Conservation (phyloP, 208 protist species). For the Tritrichomonas musculus region DNA sequence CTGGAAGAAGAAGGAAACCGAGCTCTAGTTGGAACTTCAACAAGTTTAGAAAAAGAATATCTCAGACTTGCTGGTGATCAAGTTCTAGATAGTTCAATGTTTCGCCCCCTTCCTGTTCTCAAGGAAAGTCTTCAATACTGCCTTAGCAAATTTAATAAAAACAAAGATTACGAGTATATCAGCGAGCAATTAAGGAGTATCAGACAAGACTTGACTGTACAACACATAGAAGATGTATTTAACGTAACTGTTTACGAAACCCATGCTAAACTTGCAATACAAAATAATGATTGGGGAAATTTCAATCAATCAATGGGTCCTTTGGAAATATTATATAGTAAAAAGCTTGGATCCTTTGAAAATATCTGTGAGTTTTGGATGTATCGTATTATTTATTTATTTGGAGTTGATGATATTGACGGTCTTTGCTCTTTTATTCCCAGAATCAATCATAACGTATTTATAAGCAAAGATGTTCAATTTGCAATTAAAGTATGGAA, state of each 20-base stretch:
- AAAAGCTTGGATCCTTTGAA: neutral
- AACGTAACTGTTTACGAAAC: neutral
- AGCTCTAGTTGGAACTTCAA: neutral
- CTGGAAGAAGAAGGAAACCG: neutral
- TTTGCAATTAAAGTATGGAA: neutral
- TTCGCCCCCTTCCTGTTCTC: neutral
- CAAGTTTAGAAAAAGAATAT: neutral
- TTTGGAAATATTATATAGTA: neutral
- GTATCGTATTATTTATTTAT: neutral
- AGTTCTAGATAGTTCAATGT: neutral
- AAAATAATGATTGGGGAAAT: neutral
- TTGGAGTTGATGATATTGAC: neutral
- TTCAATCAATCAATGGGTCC: neutral
- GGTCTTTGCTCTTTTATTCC: neutral
- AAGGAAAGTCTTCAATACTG: neutral
- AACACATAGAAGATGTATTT: slow-evolving; percentile 17
- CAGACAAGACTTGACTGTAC: slow-evolving; percentile 1
- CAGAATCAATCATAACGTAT: neutral
- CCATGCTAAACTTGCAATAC: neutral
- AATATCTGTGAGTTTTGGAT: neutral
- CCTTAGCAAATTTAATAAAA: neutral
- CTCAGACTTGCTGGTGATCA: neutral
- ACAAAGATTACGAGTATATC: slow-evolving; percentile 17
- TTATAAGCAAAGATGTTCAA: neutral
- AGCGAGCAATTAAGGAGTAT: neutral